Evolutionary conservation across 306 rosid species (phyloP), one percentile per base, ranked within the genome.

Genomic region (Medicago lupulina): DNA sequence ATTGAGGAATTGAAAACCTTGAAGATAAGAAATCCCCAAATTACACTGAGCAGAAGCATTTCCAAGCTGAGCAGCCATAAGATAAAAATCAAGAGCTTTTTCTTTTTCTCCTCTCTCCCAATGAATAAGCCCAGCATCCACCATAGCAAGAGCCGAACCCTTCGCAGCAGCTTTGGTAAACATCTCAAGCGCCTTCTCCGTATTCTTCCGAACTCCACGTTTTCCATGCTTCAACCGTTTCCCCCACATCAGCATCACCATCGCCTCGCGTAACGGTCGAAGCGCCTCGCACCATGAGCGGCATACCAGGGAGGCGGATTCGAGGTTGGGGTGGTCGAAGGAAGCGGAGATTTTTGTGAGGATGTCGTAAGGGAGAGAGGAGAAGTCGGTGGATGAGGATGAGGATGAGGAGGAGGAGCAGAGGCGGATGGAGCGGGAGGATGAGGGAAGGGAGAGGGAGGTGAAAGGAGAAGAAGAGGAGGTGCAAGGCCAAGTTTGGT

Each of bases 131-230:
- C 98, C 97, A 6, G 97, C 98, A 59, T 92, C 97, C 40, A 95
- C 98, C 97, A 92, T 92, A 3, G 92, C 96, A 63, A 87, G 67
- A 1, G 97, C 76, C 0, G 96, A 92, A 11, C 97, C 98, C 10
- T 79, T 89, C 58, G 83, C 84, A 15, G 88, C 96, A 11, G 88
- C 98, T 78, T 86, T 92, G 66, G 79, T 21, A 72, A 92, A 95
- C 71, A 88, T 84, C 12, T 89, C 84, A 2, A 92, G 87, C 2
- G 98, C 97, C 84, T 95, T 92, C 1, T 81, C 89, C 8, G 54
- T 36, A 70, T 86, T 85, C 3, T 74, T 81, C 1, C 69, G 68
- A 38, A 95, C 87, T 9, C 92, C 92, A 3, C 80, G 81, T 4
- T 67, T 68, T 39, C 97, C 97, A 69, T 95, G 98, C 88, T 95